These are phyloP conservation scores for Colletotrichum agaves DNA, from an alignment of 2,329 filamentous ascomycete genomes.

Conservation along the genomic window DNA sequence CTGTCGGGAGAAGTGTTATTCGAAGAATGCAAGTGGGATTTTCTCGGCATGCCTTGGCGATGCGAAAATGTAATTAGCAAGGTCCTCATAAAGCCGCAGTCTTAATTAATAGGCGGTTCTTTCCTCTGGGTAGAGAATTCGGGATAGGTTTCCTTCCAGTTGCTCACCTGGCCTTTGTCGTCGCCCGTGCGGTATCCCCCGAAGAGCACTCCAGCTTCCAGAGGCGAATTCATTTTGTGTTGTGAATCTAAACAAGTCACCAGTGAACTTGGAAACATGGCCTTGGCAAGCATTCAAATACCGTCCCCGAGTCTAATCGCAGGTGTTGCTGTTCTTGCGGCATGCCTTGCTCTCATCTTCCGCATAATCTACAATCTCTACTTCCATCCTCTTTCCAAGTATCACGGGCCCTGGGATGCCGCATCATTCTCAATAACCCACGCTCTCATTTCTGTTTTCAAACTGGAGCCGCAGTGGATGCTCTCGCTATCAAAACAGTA, in stretches of 20 bases:
- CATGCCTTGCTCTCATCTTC: background rate
- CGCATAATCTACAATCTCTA: slow-evolving; percentile 23
- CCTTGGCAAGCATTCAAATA: background rate
- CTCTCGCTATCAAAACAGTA: slow-evolving; percentile 12
- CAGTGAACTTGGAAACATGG: background rate
- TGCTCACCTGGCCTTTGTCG: background rate
- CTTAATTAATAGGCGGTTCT: too few species aligned
- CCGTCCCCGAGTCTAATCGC: background rate
- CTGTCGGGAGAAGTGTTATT: background rate
- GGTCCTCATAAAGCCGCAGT: too few species aligned
- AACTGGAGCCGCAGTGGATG: slow-evolving; percentile 18
- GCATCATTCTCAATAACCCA: slow-evolving; percentile 12
- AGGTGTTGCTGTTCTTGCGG: background rate
- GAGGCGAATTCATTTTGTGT: background rate
- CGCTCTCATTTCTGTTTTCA: slow-evolving; percentile 3
- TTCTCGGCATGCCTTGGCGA: background rate
- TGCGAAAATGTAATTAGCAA: too few species aligned
- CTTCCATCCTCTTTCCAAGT: slow-evolving; percentile 14
- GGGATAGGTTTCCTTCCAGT: too few species aligned
- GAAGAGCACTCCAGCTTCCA: background rate
- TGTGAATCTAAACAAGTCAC: too few species aligned
- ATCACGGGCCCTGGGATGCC: slow-evolving; percentile 23
- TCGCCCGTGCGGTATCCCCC: background rate
- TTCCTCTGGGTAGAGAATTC: too few species aligned
- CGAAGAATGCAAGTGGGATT: background rate